Evolutionary conservation across 2,329 filamentous ascomycete species (phyloP), one percentile per base, ranked within the genome.

Genomic region (Penicillium decumbens): DNA sequence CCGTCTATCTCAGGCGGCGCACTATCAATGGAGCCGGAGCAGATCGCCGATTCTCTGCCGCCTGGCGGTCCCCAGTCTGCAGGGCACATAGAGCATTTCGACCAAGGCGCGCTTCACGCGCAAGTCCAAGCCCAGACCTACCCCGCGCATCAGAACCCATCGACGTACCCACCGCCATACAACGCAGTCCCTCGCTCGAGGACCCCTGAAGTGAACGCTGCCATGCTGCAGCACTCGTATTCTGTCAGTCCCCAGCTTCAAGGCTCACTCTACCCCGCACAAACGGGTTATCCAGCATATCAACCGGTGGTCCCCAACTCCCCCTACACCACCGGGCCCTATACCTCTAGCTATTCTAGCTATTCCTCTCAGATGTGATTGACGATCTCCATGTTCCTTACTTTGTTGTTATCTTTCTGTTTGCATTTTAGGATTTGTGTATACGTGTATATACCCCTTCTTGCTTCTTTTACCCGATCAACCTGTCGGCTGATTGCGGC

Each of bases 91-190:
- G 49, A 37, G 9, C 55, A 54, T 32, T 55, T 54, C 40, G 53
- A 47, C 33, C 47, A 54, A 50, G 45, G 48, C 47, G 50, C 58
- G 43, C 57, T 56, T 47, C 43, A 47, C 44, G 29, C 54, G 27
- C 60, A 48, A 53, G 51, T 41, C 55, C 60, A 48, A 53, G 51
- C 42, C 55, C 50, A 54, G 52, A 49, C 59, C 49, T 55, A 62
- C 50, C 50, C 60, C 47, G 49, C 61, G 50, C 65, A 66, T 57
- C 63, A 62, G 46, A 65, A 58, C 44, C 65, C 65, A 12, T 60
- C 65, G 42, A 61, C 65, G 38, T 69, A 69, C 45, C 66, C 66
- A 44, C 65, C 64, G 15, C 64, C 62, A n/a, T 67, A 57, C 50
- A 66, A 66, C 43, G 48, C 63, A 20, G 56, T 60, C 23, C 59